A percentile compares a stretch with the other conserved stretches of the same genome.
phyloP scores from a whole-genome alignment of 768 basidiomycete species.

The Rhodosporidiobolus odoratus region DNA sequence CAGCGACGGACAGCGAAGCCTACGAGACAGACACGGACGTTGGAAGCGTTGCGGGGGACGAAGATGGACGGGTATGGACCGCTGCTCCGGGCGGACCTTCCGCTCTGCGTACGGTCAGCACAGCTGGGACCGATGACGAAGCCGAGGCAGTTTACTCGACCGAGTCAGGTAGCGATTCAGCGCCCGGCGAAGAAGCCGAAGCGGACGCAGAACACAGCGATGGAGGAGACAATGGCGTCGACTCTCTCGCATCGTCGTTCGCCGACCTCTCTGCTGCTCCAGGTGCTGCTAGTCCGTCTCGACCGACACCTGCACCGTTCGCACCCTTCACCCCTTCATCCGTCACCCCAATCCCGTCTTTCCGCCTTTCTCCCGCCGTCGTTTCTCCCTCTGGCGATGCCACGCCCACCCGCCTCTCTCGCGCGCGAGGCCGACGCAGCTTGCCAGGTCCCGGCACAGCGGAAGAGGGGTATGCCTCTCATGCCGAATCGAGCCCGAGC shows the following conservation, averaged over 20 bases:
- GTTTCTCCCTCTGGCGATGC: background rate
- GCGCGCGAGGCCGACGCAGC: background rate
- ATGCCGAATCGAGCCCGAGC: constrained; percentile 7
- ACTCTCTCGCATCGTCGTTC: constrained; percentile 25
- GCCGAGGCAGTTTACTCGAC: constrained; percentile 12
- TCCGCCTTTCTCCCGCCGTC: background rate
- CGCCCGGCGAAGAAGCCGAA: background rate
- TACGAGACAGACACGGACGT: constrained; percentile 10
- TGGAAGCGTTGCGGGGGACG: background rate
- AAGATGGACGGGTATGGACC: background rate
- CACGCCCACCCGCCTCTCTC: background rate
- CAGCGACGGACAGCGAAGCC: background rate
- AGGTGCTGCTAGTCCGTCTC: background rate
- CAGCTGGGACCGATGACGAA: constrained; percentile 1
- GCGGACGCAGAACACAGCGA: background rate
- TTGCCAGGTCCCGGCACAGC: background rate
- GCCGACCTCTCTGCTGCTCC: constrained; percentile 1
- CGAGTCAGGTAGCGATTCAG: background rate
- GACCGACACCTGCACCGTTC: background rate
- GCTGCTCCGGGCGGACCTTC: background rate
- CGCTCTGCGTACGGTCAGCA: background rate
- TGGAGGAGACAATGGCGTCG: constrained; percentile 3
- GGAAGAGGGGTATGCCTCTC: background rate
- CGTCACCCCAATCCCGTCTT: background rate
- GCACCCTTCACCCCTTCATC: background rate